Evolutionary conservation across 345 rosid genomes (phyloP), one percentile per base, ranked within the genome.

Genomic region (Jatropha curcas): DNA sequence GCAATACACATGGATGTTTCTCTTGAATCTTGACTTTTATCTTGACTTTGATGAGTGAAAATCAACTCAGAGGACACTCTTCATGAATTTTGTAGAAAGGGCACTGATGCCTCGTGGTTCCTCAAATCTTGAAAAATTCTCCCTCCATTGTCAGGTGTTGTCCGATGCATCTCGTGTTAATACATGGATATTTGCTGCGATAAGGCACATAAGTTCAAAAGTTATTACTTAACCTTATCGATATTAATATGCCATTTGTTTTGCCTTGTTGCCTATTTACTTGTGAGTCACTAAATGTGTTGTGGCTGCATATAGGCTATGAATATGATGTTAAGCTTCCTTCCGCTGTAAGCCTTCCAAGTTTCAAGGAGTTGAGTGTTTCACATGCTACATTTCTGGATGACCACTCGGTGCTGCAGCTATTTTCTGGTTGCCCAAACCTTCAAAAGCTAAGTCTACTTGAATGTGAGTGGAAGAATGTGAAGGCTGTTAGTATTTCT

Each of bases 71-170:
- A 22, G 28, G 13, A 50, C 5, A 22, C 13, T 22, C 22, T 52
- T 72, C 57, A 39, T 51, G 74, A 34, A 39, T 53, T 72, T 64
- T 73, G 77, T 64, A 45, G 77, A 69, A 19, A 63, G 71, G 16
- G 61, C 45, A 3, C 37, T 73, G 14, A 1, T 67, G 7, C 45
- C 53, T 30, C 65, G 64, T 41, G 52, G 31, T 13, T 2, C 20
- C 11, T 17, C 68, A 41, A 25, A 19, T 1, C 11, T 78, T 17
- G 11, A 62, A 35, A 31, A 7, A n/a, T 68, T 68, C 57, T 65
- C 41, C 34, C 74, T 56, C 24, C 0, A 12, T 3, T 46, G 50
- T 14, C 8, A 6, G 28, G 57, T 16, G 2, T 2, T 13, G 10
- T 5, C 9, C 9, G 70, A 43, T 53, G 57, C 66, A n/a, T 66